A percentile compares a stretch with the other conserved stretches of the same genome.
Evolutionary conservation across 768 basidiomycete species (phyloP).

Genomic region (Kwoniella dendrophila): DNA sequence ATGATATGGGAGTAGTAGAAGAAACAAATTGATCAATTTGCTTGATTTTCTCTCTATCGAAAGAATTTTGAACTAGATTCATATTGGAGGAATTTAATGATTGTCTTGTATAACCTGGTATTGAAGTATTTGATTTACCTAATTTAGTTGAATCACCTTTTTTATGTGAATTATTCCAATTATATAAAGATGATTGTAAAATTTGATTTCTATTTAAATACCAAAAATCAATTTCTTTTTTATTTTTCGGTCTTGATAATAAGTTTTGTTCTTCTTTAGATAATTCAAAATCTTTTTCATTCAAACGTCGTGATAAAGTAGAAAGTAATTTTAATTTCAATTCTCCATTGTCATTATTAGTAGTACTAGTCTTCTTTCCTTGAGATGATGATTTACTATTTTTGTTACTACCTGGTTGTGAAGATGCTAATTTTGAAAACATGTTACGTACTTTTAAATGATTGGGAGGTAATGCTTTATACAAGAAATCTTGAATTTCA

Average conservation of each 20-base stretch:
- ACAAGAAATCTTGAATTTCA: background rate
- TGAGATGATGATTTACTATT: too few relatives aligned
- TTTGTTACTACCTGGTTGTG: too few relatives aligned
- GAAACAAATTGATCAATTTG: too few relatives aligned
- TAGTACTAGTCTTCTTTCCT: too few relatives aligned
- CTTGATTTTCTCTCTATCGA: too few relatives aligned
- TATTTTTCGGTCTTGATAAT: background rate
- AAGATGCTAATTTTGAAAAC: background rate
- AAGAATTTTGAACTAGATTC: too few relatives aligned
- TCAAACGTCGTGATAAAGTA: background rate
- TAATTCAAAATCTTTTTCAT: background rate
- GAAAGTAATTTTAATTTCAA: background rate
- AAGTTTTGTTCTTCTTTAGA: background rate
- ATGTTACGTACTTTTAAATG: background rate
- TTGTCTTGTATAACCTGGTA: background rate
- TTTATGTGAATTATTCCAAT: background rate
- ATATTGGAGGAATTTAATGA: too few relatives aligned
- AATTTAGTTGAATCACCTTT: background rate
- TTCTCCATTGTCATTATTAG: background rate
- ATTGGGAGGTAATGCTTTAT: background rate
- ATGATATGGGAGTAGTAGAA: too few relatives aligned
- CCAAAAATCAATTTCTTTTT: too few relatives aligned
- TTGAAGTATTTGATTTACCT: background rate
- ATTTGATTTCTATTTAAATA: too few relatives aligned
- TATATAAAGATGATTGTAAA: background rate